A percentile compares a stretch with the other conserved stretches of the same genome.
phyloP scores from a whole-genome alignment of 176 grass and related monocot species.

The Urochloa ruziziensis region DNA sequence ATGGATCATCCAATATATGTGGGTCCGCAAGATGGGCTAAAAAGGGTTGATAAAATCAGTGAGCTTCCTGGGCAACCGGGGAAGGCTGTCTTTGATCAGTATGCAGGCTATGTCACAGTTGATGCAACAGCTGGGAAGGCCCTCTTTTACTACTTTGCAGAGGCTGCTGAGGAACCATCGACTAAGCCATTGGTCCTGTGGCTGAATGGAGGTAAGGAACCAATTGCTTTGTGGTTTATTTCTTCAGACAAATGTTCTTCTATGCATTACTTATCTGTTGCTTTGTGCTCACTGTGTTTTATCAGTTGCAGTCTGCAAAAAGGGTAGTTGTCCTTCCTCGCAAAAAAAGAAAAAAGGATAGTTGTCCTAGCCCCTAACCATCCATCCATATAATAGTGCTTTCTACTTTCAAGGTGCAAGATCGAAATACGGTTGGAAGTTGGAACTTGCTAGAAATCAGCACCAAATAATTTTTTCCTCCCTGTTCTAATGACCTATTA shows the following conservation, averaged over 20 bases:
- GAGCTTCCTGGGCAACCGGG: slow-evolving; percentile 57
- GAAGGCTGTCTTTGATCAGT: slow-evolving; percentile 47
- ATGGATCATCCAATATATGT: slow-evolving; percentile 4
- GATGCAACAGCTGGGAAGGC: slow-evolving; percentile 40
- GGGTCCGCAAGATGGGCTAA: slow-evolving; percentile 26
- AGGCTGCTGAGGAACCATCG: slow-evolving; percentile 34
- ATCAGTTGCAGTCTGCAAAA: slow-evolving; percentile 4
- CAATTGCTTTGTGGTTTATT: neutral
- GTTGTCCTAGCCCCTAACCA: no score
- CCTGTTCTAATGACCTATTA: neutral
- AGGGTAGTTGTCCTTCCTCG: slow-evolving; percentile 3
- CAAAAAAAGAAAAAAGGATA: no score
- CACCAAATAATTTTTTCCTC: neutral
- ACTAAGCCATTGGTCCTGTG: slow-evolving; percentile 62
- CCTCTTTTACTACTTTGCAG: slow-evolving; percentile 65
- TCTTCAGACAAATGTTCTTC: neutral
- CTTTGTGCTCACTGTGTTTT: slow-evolving; percentile 11
- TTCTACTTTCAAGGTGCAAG: slow-evolving; percentile 2
- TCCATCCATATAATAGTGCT: slow-evolving; percentile 4
- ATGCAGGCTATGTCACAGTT: slow-evolving; percentile 57
- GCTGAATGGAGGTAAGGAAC: slow-evolving; percentile 67
- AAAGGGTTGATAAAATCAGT: slow-evolving; percentile 46
- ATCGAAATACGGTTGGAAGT: slow-evolving; percentile 10
- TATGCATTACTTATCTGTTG: neutral
- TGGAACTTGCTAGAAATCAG: neutral